Base-by-base conservation (phyloP, 2,329 filamentous ascomycete species). In the Colletotrichum tropicale region DNA sequence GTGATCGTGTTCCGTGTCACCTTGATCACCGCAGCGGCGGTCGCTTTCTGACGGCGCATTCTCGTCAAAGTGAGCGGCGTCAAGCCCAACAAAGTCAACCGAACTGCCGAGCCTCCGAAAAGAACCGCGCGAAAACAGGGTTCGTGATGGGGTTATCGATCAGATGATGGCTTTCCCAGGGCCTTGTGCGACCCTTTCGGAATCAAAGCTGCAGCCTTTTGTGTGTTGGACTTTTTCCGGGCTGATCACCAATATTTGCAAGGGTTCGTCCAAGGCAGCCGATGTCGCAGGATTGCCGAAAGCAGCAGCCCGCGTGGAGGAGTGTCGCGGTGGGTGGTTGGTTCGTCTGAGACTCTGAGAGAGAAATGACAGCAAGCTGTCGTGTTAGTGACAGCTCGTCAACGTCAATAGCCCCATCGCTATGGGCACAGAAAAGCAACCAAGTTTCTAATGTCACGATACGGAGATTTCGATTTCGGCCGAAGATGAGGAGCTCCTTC, bases 121-220 rank as follows among this genome's bases (percentile, higher is more conserved):
- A 26, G 21, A 26, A n/a, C 34, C n/a, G 72, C 72, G 61, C 34
- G 21, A 66, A 62, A 60, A 75, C 70, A 76, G 70, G 74, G 74
- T 74, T 74, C 52, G 48, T 60, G n/a, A 76, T 38, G 70, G 70
- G 66, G 58, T 76, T 71, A 61, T 66, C 38, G 58, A 74, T 76
- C 74, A 70, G 74, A 70, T 76, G 71, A 76, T 66, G 48, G 65
- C 12, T 58, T 74, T 76, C 28, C 70, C 36, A 61, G 36, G 56
- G 16, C 34, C 18, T 69, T 43, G 18, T 34, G 62, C 52, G 38
- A 66, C 64, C 48, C 48, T 66, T 64, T 58, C 32, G 38, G 52
- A 71, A 75, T 70, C 73, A 66, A 67, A 65, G 67, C 26, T 28
- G 61, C 26, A 65, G 62, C 24, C 36, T 24, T 38, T 48, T 21